A percentile compares a stretch with the other conserved stretches of the same genome.
These are phyloP conservation scores for Colletotrichum musae DNA, from an alignment of 2,329 filamentous ascomycete genomes.

Conservation along the genomic window DNA sequence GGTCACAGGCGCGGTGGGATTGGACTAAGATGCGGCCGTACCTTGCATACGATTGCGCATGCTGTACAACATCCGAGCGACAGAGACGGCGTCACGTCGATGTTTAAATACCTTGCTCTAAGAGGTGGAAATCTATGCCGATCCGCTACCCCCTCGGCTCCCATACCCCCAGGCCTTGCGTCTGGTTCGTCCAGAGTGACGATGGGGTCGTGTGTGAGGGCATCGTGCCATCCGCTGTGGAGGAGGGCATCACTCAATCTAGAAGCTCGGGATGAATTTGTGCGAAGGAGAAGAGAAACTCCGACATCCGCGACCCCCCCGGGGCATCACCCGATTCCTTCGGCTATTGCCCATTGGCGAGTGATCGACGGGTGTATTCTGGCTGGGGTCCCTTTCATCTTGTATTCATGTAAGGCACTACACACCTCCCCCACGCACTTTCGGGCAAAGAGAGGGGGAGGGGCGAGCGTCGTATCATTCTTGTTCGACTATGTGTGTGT, in stretches of 20 bases:
- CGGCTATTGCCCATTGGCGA: slow-evolving; percentile 11
- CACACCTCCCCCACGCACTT: neutral
- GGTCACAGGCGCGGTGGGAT: neutral
- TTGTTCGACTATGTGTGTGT: neutral
- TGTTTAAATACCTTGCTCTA: neutral
- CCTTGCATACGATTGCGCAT: neutral
- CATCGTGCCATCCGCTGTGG: slow-evolving; percentile 27
- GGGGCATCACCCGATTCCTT: slow-evolving; percentile 8
- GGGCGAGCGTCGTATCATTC: neutral
- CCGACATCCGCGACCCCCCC: too few species aligned
- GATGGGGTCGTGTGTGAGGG: too few species aligned
- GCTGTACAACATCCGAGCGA: neutral
- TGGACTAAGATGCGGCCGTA: neutral
- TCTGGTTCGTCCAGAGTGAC: neutral
- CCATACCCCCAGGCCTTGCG: too few species aligned
- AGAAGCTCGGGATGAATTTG: slow-evolving; percentile 30
- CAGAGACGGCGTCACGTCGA: neutral
- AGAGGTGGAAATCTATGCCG: neutral
- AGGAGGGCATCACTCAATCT: neutral
- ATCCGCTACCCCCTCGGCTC: neutral
- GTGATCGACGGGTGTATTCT: slow-evolving; percentile 11
- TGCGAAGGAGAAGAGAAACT: slow-evolving; percentile 6
- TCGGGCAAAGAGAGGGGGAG: slow-evolving; percentile 9
- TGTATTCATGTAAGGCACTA: neutral
- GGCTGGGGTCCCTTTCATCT: neutral